These are phyloP conservation scores for Aspergillus brunneoviolaceus DNA, from an alignment of 2,329 filamentous ascomycete genomes.

Conservation along the genomic window DNA sequence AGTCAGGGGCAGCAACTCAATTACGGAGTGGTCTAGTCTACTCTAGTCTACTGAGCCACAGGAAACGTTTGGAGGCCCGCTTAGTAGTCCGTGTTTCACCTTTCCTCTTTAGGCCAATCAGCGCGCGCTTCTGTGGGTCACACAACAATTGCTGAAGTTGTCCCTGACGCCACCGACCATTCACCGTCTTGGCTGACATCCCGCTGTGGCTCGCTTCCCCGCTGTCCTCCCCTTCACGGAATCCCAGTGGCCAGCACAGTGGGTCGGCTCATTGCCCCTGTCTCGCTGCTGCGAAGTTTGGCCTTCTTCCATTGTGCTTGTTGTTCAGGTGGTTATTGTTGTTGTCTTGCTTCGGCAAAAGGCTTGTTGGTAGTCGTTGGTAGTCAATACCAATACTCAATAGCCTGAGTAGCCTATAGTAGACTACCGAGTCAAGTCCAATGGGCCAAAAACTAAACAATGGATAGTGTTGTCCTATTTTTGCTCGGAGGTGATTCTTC, in stretches of 20 bases:
- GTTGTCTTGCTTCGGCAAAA: neutral
- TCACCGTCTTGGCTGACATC: slow-evolving; percentile 6
- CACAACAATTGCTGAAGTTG: slow-evolving; percentile 1
- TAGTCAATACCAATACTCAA: neutral
- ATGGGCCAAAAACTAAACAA: neutral
- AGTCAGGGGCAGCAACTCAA: slow-evolving; percentile 10
- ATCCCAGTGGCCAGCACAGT: neutral
- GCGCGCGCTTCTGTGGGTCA: neutral
- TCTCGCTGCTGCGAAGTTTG: slow-evolving; percentile 1
- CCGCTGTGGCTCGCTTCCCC: slow-evolving; percentile 17
- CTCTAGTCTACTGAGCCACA: slow-evolving; percentile 12
- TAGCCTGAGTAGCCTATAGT: neutral
- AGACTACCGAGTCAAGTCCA: neutral
- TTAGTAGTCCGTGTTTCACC: slow-evolving; percentile 23
- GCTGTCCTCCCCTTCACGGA: slow-evolving; percentile 12
- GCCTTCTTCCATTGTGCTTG: no score
- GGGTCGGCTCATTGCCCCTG: slow-evolving; percentile 17
- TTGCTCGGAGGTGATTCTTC: neutral
- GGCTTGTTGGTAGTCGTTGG: neutral
- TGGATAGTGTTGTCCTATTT: neutral
- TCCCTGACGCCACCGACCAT: slow-evolving; percentile 21
- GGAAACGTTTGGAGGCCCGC: slow-evolving; percentile 17
- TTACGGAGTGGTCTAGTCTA: neutral
- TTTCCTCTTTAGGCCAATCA: slow-evolving; percentile 9
- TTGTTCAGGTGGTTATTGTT: no score